Percentiles rank a stretch among this genome's conserved stretches.
Evolutionary conservation across 768 basidiomycete genomes (phyloP).

Genomic region (Boletus sp.): DNA sequence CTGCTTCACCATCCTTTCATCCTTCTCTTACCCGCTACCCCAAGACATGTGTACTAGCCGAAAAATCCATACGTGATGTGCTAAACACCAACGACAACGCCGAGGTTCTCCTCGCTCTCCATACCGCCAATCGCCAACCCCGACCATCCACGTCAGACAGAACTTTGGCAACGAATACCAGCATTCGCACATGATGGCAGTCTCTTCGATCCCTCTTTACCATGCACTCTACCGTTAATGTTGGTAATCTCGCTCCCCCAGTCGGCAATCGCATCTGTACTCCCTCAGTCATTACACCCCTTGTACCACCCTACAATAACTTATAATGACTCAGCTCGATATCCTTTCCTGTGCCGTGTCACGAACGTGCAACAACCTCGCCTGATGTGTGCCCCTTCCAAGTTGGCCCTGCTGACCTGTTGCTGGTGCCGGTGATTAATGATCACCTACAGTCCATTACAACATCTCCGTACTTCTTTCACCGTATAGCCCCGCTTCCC

Average conservation of each 20-base stretch:
- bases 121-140: conserved; percentile 33
- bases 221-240: conserved; percentile 1
- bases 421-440: not conserved
- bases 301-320: conserved; percentile 22
- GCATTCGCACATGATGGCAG: conserved; percentile 25
- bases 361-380: conserved; percentile 6
- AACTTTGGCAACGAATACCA: conserved; percentile 6
- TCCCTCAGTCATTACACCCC: conserved; percentile 2
- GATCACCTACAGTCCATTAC: not conserved
- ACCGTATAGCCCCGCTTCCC: conserved; percentile 15
- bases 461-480: conserved; percentile 25
- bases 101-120: conserved; percentile 61
- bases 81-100: conserved; percentile 68
- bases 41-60: conserved; percentile 68
- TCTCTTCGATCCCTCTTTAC: not conserved
- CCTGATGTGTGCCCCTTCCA: not conserved
- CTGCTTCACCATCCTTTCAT: too few relatives aligned
- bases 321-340: conserved; percentile 13
- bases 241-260: not conserved
- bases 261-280: conserved; percentile 26
- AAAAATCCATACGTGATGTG: conserved; percentile 66
- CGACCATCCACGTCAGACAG: conserved; percentile 17
- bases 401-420: not conserved
- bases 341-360: not conserved
- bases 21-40: not conserved